These are phyloP conservation scores for Arthroderma sp. DNA, from an alignment of 2,329 filamentous ascomycete genomes.

Conservation along the genomic window DNA sequence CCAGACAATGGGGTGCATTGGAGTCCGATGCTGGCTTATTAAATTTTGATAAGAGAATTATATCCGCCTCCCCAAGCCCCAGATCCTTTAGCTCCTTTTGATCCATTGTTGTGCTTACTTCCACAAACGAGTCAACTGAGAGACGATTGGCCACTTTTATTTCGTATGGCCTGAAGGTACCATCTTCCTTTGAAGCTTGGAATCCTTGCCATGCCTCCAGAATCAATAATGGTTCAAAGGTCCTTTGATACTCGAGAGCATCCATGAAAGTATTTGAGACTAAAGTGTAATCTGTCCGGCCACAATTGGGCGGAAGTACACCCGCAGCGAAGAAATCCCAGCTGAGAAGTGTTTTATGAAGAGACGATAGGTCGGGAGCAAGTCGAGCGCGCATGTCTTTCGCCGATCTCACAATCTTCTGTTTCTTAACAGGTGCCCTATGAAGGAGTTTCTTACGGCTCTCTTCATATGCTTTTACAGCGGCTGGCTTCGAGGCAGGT, in stretches of 20 bases:
- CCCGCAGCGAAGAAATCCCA: constrained; percentile 93
- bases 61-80: constrained; percentile 68
- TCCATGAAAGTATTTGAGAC: constrained; percentile 69
- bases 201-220: constrained; percentile 95
- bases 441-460: constrained; percentile 37
- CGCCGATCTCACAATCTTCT: constrained; percentile 62
- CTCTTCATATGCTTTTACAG: constrained; percentile 34
- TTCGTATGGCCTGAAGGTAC: constrained; percentile 65
- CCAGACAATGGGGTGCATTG: constrained; percentile 65
- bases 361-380: constrained; percentile 69
- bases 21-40: constrained; percentile 54
- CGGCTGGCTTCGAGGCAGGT: constrained; percentile 24
- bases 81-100: constrained; percentile 57
- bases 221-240: constrained; percentile 78
- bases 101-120: constrained; percentile 75
- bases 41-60: constrained; percentile 69
- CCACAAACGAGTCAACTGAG: constrained; percentile 83
- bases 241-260: constrained; percentile 68
- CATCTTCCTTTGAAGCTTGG: constrained; percentile 77
- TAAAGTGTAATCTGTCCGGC: constrained; percentile 55
- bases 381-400: constrained; percentile 92
- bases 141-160: constrained; percentile 79
- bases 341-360: constrained; percentile 75
- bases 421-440: constrained; percentile 68
- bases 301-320: constrained; percentile 65